phyloP scores from a whole-genome alignment of 768 basidiomycete genomes.

The Amanita subjunquillea region DNA sequence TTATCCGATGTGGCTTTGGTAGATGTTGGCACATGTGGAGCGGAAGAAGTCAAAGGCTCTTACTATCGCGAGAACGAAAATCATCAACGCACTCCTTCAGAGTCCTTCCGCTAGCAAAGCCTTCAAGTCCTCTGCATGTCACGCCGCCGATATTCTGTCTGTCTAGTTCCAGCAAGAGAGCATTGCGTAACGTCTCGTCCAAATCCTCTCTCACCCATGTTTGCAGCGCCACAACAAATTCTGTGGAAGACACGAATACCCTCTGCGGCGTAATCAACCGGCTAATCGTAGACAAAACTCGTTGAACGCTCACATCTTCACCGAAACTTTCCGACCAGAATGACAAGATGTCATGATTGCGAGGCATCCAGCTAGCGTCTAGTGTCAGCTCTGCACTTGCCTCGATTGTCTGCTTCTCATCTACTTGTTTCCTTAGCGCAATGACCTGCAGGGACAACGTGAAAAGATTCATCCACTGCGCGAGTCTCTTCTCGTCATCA shows the following conservation, averaged over 20 bases:
- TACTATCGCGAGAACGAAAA: neutral
- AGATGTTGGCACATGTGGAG: neutral
- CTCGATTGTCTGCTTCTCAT: neutral
- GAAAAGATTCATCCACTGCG: constrained; percentile 15
- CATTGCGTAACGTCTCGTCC: constrained; percentile 8
- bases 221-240: constrained; percentile 5
- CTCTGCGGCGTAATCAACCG: neutral
- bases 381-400: neutral
- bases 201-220: constrained; percentile 8
- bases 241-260: neutral
- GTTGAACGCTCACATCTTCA: constrained; percentile 9
- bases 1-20: neutral
- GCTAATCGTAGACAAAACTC: neutral
- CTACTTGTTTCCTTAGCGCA: neutral
- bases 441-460: constrained; percentile 5
- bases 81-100: constrained; percentile 8
- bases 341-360: constrained; percentile 9
- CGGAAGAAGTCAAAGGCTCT: neutral
- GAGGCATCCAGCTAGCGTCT: constrained; percentile 6
- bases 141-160: constrained; percentile 14
- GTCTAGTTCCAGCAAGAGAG: constrained; percentile 10
- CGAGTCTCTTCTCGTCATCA: constrained; percentile 14
- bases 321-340: constrained; percentile 18
- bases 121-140: constrained; percentile 11
- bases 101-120: constrained; percentile 9